These are phyloP conservation scores for Macrocybe gigantea DNA, from an alignment of 768 basidiomycete species.

Conservation along the genomic window DNA sequence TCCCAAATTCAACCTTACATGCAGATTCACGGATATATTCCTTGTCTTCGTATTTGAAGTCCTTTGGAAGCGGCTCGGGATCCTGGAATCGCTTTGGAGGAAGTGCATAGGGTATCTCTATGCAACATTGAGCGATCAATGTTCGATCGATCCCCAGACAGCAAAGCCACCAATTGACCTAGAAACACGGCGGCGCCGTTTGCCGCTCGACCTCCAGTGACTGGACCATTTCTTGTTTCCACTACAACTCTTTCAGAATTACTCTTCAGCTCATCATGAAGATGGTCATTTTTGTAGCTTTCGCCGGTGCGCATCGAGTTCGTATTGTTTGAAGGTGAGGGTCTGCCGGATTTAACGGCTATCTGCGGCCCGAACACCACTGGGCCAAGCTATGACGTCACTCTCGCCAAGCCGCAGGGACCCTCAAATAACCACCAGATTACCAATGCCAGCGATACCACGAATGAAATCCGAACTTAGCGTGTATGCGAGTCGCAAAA, in stretches of 20 bases:
- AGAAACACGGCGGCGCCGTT: slow-evolving; percentile 64
- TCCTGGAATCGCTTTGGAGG: slow-evolving; percentile 63
- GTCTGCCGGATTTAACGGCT: no score
- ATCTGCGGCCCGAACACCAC: no score
- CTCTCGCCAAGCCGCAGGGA: no score
- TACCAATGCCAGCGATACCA: no score
- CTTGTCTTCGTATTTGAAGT: slow-evolving; percentile 51
- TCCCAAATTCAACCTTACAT: slow-evolving; percentile 33
- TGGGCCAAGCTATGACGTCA: no score
- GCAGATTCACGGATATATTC: slow-evolving; percentile 56
- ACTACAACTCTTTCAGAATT: slow-evolving; percentile 37
- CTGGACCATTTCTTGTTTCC: slow-evolving; percentile 47
- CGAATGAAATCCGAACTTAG: no score
- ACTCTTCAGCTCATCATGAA: slow-evolving; percentile 50
- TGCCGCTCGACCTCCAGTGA: slow-evolving; percentile 52
- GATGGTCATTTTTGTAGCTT: slow-evolving; percentile 25
- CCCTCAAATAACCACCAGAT: no score
- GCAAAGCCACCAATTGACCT: slow-evolving; percentile 31
- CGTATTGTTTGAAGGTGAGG: no score
- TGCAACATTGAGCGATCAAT: not conserved
- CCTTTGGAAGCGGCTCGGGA: slow-evolving; percentile 47
- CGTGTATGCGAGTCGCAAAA: no score
- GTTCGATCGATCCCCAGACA: not conserved
- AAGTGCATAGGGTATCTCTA: slow-evolving; percentile 72
- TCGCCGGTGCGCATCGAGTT: no score